A percentile compares a stretch with the other conserved stretches of the same genome.
Evolutionary conservation across 495 filamentous ascomycete genomes (phyloP).

Genomic region (Rhizodiscina lignyota): DNA sequence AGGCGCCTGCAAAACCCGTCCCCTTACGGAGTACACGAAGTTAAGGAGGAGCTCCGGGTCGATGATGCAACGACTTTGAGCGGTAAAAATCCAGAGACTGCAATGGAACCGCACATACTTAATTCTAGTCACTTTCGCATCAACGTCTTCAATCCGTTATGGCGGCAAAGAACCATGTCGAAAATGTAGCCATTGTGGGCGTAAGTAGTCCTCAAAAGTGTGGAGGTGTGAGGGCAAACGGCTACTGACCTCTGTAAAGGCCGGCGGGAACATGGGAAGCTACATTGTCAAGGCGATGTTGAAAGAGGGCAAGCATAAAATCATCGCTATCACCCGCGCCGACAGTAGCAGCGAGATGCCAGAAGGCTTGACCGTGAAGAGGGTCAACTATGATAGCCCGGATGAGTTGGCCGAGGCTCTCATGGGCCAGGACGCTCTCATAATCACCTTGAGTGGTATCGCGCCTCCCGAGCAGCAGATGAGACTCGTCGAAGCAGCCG

Average conservation of each 20-base stretch:
- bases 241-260: too few relatives aligned
- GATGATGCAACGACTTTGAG: too few relatives aligned
- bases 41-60: too few relatives aligned
- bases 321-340: slow-evolving; percentile 36
- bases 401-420: slow-evolving; percentile 27
- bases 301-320: slow-evolving; percentile 30
- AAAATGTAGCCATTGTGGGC: slow-evolving; percentile 32
- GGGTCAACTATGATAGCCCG: slow-evolving; percentile 28
- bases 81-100: too few relatives aligned
- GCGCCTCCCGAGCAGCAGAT: slow-evolving; percentile 26
- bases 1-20: too few relatives aligned
- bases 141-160: too few relatives aligned
- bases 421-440: slow-evolving; percentile 35
- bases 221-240: too few relatives aligned
- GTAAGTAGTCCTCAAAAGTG: slow-evolving; percentile 8
- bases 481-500: slow-evolving; percentile 41
- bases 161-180: slow-evolving; percentile 20
- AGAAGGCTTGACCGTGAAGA: slow-evolving; percentile 21
- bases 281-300: slow-evolving; percentile 34
- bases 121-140: too few relatives aligned
- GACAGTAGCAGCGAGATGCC: slow-evolving; percentile 25
- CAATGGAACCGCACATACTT: too few relatives aligned
- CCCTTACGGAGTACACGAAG: too few relatives aligned
- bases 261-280: slow-evolving; percentile 37
- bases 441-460: slow-evolving; percentile 35